These are phyloP conservation scores for Coelastrella sp. DNA, from an alignment of 139 green algal genomes.

Conservation along the genomic window DNA sequence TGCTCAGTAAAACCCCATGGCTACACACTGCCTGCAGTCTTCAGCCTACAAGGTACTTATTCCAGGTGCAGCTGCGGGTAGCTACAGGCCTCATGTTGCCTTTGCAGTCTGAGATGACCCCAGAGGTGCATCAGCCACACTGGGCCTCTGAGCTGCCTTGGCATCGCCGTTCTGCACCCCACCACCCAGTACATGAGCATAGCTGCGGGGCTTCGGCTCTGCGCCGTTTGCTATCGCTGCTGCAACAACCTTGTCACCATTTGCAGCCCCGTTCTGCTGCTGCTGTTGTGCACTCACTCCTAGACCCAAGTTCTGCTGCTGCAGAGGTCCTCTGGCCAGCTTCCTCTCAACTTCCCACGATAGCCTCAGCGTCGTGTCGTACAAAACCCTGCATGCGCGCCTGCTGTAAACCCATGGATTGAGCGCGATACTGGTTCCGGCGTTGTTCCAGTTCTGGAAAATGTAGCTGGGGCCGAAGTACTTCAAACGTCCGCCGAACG, in stretches of 20 bases:
- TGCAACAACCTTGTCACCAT: not conserved
- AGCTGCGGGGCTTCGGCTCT: too few relatives aligned
- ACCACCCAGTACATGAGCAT: not conserved
- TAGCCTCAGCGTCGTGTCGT: not conserved
- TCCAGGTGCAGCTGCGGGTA: too few relatives aligned
- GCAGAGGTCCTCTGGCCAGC: not conserved
- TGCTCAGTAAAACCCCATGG: too few relatives aligned
- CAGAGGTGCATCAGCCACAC: not conserved
- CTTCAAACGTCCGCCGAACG: slow-evolving; percentile 18
- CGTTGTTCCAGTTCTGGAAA: slow-evolving; percentile 30
- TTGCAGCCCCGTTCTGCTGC: not conserved
- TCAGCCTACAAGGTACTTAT: too few relatives aligned
- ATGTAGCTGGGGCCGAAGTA: slow-evolving; percentile 29
- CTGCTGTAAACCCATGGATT: slow-evolving; percentile 30
- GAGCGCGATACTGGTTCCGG: not conserved
- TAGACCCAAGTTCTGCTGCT: not conserved
- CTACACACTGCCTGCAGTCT: too few relatives aligned
- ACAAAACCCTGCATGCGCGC: not conserved
- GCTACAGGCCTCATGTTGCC: not conserved
- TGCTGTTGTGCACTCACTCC: not conserved
- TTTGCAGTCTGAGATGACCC: not conserved
- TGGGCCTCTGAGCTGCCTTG: not conserved
- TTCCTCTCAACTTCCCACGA: not conserved
- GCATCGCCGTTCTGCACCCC: not conserved
- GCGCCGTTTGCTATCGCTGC: too few relatives aligned